Evolutionary conservation across 495 filamentous ascomycete species (phyloP), one percentile per base, ranked within the genome.

Genomic region (Astrothelium subdiscretum): DNA sequence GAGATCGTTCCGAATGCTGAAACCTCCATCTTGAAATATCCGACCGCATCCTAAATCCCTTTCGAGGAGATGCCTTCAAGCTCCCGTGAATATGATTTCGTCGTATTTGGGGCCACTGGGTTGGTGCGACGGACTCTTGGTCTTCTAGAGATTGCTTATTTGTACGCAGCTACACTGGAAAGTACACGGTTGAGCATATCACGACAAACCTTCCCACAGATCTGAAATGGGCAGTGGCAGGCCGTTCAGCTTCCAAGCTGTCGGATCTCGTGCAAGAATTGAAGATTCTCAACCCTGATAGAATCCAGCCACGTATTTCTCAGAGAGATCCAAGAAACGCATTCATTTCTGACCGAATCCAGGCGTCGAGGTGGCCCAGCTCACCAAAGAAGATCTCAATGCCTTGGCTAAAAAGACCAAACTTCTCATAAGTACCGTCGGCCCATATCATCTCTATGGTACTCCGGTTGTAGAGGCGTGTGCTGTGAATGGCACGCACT

Each of bases 191-290:
- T 44, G 85, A 96, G 71, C 81, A 94, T 70, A 89, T 96, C 63
- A 79, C 86, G 43, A 80, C 80, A 42, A 74, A 83, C 61, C 80
- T 89, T 1, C 90, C 92, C 1, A 92, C 89, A 8, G 77, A 87
- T 70, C 71, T 96, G 27, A 91, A 84, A 77, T 97, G 92, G 92
- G 92, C 91, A 27, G 76, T 96, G 57, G 90, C 91, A 11, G 92
- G 92, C 20, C 87, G 92, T 31, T 92, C 89, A 8, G 74, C 76
- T 27, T 70, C 75, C 51, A 97, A 95, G 72, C 79, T 97, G 13
- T 79, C 87, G 64, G 68, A 74, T 24, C 73, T 96, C 27, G 81
- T 82, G n/a, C 73, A 83, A 64, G 81, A 87, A 61, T 79, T 89
- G 68, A 83, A 84, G 63, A 62, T 69, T 18, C 71, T 90, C 48